These are phyloP conservation scores for Suillus plorans DNA, from an alignment of 768 basidiomycete genomes.

Conservation along the genomic window DNA sequence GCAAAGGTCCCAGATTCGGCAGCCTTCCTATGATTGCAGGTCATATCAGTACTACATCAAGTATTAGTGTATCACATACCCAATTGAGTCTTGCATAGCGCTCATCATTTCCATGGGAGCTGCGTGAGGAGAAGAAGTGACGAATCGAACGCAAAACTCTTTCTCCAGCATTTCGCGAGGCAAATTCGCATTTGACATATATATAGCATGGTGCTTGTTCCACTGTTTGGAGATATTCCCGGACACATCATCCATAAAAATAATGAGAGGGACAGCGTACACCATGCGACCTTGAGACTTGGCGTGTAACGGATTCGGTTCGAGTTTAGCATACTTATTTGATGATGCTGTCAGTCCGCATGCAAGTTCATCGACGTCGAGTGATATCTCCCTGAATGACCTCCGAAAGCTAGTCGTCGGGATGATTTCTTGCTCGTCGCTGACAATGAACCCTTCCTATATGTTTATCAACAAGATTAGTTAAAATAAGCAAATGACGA, in stretches of 20 bases:
- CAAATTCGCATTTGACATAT: constrained; percentile 32
- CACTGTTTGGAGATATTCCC: constrained; percentile 38
- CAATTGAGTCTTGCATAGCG: constrained; percentile 27
- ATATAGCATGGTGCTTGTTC: constrained; percentile 36
- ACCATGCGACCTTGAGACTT: constrained; percentile 21
- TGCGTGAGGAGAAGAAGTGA: constrained; percentile 34
- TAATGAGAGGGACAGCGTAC: constrained; percentile 22
- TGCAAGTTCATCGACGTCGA: not conserved
- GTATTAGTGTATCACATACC: constrained; percentile 14
- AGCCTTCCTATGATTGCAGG: constrained; percentile 9
- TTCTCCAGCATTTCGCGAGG: constrained; percentile 31
- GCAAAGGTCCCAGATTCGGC: constrained; percentile 11
- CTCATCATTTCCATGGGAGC: constrained; percentile 33
- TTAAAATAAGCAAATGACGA: not conserved
- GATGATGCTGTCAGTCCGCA: constrained; percentile 4
- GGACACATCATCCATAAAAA: constrained; percentile 38
- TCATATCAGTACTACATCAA: no score
- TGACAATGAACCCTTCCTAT: constrained; percentile 14
- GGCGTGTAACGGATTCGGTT: constrained; percentile 19
- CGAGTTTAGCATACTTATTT: not conserved
- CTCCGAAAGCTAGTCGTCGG: constrained; percentile 9
- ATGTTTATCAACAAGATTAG: not conserved
- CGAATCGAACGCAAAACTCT: constrained; percentile 29
- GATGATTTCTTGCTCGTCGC: constrained; percentile 7
- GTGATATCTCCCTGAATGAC: constrained; percentile 14